These are phyloP conservation scores for Groenewaldozyma tartarivorans DNA, from an alignment of 805 yeast genomes.

Conservation along the genomic window DNA sequence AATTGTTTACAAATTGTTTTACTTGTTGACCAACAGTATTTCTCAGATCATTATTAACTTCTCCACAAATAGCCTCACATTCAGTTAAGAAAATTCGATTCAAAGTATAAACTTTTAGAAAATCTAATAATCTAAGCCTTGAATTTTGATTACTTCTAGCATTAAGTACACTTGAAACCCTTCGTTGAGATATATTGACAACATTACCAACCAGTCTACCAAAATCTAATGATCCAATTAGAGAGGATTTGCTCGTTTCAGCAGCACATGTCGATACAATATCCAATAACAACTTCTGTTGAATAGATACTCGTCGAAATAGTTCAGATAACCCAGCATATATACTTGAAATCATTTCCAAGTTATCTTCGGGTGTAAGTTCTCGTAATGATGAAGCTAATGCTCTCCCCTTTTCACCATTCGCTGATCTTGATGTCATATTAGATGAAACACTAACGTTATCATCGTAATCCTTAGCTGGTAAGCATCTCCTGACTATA, in stretches of 20 bases:
- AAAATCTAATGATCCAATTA: conserved; percentile 46
- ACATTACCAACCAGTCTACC: conserved; percentile 55
- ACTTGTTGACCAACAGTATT: conserved; percentile 62
- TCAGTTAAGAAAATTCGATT: conserved; percentile 65
- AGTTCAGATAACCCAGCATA: conserved; percentile 62
- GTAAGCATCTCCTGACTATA: conserved; percentile 57
- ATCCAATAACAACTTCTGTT: conserved; percentile 71
- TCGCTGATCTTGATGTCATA: conserved; percentile 18
- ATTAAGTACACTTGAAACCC: conserved; percentile 68
- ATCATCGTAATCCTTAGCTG: conserved; percentile 30
- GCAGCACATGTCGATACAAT: conserved; percentile 39
- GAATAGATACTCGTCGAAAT: conserved; percentile 60
- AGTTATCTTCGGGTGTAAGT: conserved; percentile 68
- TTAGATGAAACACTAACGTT: conserved; percentile 21
- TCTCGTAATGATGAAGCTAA: conserved; percentile 45
- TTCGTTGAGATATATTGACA: conserved; percentile 59
- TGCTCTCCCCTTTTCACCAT: conserved; percentile 30
- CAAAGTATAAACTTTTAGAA: conserved; percentile 56
- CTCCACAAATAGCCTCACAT: conserved; percentile 76
- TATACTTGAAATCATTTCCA: conserved; percentile 51
- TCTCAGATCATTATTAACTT: conserved; percentile 48
- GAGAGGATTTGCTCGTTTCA: conserved; percentile 23
- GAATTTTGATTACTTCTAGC: conserved; percentile 70
- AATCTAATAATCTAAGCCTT: conserved; percentile 45
- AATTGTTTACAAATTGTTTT: conserved; percentile 45